phyloP scores from a whole-genome alignment of 2,329 filamentous ascomycete genomes.

The Ophiocordyceps australis region DNA sequence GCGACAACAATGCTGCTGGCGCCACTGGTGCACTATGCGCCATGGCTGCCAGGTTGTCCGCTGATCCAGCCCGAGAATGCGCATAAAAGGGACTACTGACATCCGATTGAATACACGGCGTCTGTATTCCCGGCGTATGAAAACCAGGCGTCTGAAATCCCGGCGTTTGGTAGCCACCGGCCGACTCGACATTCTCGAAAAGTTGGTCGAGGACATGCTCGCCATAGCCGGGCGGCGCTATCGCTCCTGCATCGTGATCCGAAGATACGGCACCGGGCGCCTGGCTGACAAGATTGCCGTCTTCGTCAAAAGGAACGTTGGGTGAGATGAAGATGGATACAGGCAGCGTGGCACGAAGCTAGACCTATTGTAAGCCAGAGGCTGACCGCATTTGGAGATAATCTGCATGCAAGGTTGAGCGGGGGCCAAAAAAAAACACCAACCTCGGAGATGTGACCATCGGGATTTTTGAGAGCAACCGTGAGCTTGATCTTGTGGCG shows the following conservation, averaged over 20 bases:
- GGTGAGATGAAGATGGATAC: constrained; percentile 92
- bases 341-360: constrained; percentile 77
- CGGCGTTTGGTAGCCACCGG: too few relatives aligned
- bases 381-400: too few relatives aligned
- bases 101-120: constrained; percentile 49
- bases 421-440: too few relatives aligned
- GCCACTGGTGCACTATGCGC: constrained; percentile 12
- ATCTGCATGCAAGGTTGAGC: too few relatives aligned
- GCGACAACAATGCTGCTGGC: constrained; percentile 41
- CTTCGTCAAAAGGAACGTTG: constrained; percentile 73
- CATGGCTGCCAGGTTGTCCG: constrained; percentile 54
- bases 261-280: constrained; percentile 27
- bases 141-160: constrained; percentile 59
- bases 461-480: constrained; percentile 82
- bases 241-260: constrained; percentile 36
- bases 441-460: constrained; percentile 87
- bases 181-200: constrained; percentile 78
- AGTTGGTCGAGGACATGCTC: constrained; percentile 79
- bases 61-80: constrained; percentile 56
- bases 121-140: constrained; percentile 59
- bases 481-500: constrained; percentile 85
- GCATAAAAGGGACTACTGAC: constrained; percentile 64
- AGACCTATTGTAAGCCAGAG: constrained; percentile 1
- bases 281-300: constrained; percentile 58
- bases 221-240: constrained; percentile 84